phyloP scores from a whole-genome alignment of 2,329 filamentous ascomycete species.

The Hortaea sp. region DNA sequence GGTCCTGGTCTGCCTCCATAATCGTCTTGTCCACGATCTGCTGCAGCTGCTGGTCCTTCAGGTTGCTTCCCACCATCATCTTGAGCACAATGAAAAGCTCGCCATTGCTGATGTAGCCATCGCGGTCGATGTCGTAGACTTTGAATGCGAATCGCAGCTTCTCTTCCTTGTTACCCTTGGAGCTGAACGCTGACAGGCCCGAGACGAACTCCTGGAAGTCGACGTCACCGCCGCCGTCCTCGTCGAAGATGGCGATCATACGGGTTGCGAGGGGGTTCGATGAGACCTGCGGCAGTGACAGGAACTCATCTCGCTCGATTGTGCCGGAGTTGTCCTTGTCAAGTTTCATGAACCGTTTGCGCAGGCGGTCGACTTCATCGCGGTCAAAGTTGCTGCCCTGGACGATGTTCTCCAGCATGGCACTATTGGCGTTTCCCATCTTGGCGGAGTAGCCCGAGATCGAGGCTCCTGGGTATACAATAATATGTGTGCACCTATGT shows the following conservation, averaged over 20 bases:
- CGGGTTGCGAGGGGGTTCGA: constrained; percentile 95
- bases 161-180: constrained; percentile 98
- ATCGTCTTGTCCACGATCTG: constrained; percentile 99
- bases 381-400: constrained; percentile 96
- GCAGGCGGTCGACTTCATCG: constrained; percentile 89
- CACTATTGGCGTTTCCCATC: constrained; percentile 48
- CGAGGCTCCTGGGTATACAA: too few relatives aligned
- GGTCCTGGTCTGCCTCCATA: constrained; percentile 96
- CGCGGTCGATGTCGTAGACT: constrained; percentile 97
- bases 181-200: constrained; percentile 87
- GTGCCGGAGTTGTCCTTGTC: constrained; percentile 99
- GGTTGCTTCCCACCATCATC: constrained; percentile 99
- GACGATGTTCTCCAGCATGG: constrained; percentile 89
- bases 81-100: constrained; percentile 98
- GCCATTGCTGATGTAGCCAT: constrained; percentile 97
- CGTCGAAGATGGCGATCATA: constrained; percentile 99
- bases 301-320: constrained; percentile 96
- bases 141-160: constrained; percentile 98
- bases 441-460: constrained; percentile 14
- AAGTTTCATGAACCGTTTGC: constrained; percentile 98
- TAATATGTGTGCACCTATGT: too few relatives aligned
- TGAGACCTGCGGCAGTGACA: constrained; percentile 92
- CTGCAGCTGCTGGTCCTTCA: constrained; percentile 98
- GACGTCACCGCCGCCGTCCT: constrained; percentile 93
- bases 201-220: constrained; percentile 99